Evolutionary conservation across 192 early-diverging fungal species (phyloP), one percentile per base, ranked within the genome.

Genomic region (Blastocladiella britannica): DNA sequence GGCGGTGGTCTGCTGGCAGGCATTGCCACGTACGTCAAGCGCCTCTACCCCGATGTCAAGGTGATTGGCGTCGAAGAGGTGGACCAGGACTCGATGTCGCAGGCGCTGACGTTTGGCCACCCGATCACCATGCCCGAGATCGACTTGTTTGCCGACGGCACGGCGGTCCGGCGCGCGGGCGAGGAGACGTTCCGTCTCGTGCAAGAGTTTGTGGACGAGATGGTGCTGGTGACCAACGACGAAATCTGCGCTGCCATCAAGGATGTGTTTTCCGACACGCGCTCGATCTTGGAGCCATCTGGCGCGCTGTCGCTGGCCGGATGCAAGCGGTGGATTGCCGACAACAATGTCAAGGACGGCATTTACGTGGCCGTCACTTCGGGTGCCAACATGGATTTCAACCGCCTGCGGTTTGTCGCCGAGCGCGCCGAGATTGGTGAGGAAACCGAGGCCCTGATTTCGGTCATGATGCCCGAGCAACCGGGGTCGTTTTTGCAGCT

Each of bases 321-420:
- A 1, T 68, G 78, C 30, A 97, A 95, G 62, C 83, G 84, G 55
- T 94, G 86, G 62, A 67, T 87, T 12, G 15, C 12, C 15, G 62
- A 72, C 52, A 62, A 72, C 55, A 72, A 68, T 9, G 28, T 75
- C 8, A 69, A 60, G n/a, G 79, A 73, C 53, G 64, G 70, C 43
- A 79, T 70, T 18, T 81, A 82, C 57, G 80, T 98, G 22, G 80
- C 86, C 5, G 73, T 93, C 55, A 77, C 83, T 26, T 86, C 83
- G 18, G 95, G 95, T 18, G 95, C 95, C 37, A 99, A 99, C 72
- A 94, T 97, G 82, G 93, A 99, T 67, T 99, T 97, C 80, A 91
- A 93, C 65, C 82, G 92, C 1, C 73, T 99, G n/a, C 80, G 91
- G 43, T 97, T 95, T 61, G 91, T 99, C 1, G 89, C 91, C 18